phyloP scores from a whole-genome alignment of 768 basidiomycete genomes.

The Auricularia auricula-judae region DNA sequence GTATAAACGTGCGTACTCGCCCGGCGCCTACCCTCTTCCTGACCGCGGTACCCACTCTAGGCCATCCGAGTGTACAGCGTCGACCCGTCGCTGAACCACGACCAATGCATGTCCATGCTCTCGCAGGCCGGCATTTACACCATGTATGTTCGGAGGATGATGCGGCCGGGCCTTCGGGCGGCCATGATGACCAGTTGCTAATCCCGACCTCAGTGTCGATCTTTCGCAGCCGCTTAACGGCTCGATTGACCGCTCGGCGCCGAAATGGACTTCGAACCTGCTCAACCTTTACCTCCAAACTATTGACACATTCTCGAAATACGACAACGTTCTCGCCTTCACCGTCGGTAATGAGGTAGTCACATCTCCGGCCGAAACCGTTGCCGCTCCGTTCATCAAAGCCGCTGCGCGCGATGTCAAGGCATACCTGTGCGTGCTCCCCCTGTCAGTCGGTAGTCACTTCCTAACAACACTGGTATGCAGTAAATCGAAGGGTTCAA shows the following conservation, averaged over 20 bases:
- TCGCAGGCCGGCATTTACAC: conserved; percentile 77
- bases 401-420: conserved; percentile 84
- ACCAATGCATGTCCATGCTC: conserved; percentile 72
- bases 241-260: conserved; percentile 61
- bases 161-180: not conserved
- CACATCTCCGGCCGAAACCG: conserved; percentile 34
- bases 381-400: conserved; percentile 70
- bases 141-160: conserved; percentile 43
- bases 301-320: conserved; percentile 70
- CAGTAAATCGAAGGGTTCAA: conserved; percentile 53
- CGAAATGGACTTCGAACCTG: conserved; percentile 76
- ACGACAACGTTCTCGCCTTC: conserved; percentile 81
- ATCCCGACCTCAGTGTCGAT: conserved; percentile 50
- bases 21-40: not conserved
- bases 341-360: conserved; percentile 83
- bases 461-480: conserved; percentile 5
- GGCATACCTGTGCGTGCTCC: conserved; percentile 60
- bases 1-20: conserved; percentile 40
- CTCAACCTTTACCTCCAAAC: conserved; percentile 67
- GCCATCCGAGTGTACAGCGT: conserved; percentile 77
- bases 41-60: not conserved
- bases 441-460: not conserved
- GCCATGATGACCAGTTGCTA: not conserved
- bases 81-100: conserved; percentile 72
- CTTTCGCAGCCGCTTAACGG: conserved; percentile 78